Base-by-base conservation (phyloP, 2,329 filamentous ascomycete genomes). In the Boeremia exigua region DNA sequence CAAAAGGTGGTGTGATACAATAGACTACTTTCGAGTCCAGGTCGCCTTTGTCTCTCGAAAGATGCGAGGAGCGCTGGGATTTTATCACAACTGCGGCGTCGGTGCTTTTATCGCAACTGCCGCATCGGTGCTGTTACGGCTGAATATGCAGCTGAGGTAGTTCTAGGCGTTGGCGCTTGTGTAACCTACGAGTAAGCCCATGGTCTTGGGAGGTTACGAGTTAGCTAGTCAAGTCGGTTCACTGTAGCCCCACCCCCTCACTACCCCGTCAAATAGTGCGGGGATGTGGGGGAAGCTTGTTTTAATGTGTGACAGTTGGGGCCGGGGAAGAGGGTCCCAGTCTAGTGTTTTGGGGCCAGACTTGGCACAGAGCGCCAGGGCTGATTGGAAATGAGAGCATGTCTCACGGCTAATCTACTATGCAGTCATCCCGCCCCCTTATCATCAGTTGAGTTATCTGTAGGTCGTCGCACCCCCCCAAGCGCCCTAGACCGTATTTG, bases 231-330 rank as follows among this genome's bases (percentile, higher is more conserved):
- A 19, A 32, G 27, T 34, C 29, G 42, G 14, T 30, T 43, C 42
- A 45, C 15, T 23, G 33, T 23, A 45, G 30, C 42, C 42, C 42
- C 42, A 34, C 42, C 42, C 42, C 42, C 42, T 23, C 29, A 45
- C 28, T 33, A 33, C 3, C 19, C 19, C 19, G 19, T 23, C 19
- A 23, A 23, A 45, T 14, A 34, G 11, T 33, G 42, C 23, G 30
- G 42, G 29, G 42, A 45, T 33, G 30, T 15, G 30, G 42, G 42
- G 30, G 42, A 33, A 25, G 28, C 28, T 45, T 45, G 12, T 45
- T 25, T 45, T 0, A 12, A 25, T 6, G 11, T 11, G 28, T 43
- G 27, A 17, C 38, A 28, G 25, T 9, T 28, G 14, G 38, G 19
- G 12, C 12, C 38, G 23, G 4, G 19, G 19, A 23, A 23, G 19